Evolutionary conservation across 495 filamentous ascomycete genomes (phyloP).

Genomic region (Trichoderma reesei): DNA sequence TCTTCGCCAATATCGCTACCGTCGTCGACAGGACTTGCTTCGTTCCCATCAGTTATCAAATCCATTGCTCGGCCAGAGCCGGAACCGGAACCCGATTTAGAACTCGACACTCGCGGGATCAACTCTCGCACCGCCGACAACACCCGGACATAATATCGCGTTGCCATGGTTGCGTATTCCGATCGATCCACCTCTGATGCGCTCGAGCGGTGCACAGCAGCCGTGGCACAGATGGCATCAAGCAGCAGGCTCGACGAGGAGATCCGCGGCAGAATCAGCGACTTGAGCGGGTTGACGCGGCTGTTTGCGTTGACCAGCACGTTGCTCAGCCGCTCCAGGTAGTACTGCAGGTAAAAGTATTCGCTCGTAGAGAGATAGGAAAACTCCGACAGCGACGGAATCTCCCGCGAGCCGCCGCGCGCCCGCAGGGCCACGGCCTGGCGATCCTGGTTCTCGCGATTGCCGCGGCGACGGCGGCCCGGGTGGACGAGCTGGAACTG

Average conservation of each 20-base stretch:
- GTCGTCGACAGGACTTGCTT: background rate
- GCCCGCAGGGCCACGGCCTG: background rate
- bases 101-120: background rate
- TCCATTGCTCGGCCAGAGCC: background rate
- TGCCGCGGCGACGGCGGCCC: too few relatives aligned
- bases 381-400: background rate
- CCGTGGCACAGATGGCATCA: background rate
- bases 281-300: background rate
- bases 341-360: slow-evolving; percentile 5
- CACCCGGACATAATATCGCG: background rate
- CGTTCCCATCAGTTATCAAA: background rate
- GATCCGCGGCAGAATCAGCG: background rate
- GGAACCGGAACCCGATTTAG: background rate
- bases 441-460: background rate
- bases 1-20: background rate
- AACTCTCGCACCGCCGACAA: background rate
- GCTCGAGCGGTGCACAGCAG: background rate
- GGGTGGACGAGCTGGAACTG: background rate
- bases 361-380: background rate
- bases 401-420: background rate
- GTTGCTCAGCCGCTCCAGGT: slow-evolving; percentile 1
- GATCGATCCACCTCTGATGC: background rate
- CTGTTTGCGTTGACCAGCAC: slow-evolving; percentile 3
- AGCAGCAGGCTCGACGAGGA: slow-evolving; percentile 1
- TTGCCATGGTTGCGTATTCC: background rate